These are phyloP conservation scores for Smithsoniella earleae DNA, from an alignment of 163 green algal genomes.

Conservation along the genomic window DNA sequence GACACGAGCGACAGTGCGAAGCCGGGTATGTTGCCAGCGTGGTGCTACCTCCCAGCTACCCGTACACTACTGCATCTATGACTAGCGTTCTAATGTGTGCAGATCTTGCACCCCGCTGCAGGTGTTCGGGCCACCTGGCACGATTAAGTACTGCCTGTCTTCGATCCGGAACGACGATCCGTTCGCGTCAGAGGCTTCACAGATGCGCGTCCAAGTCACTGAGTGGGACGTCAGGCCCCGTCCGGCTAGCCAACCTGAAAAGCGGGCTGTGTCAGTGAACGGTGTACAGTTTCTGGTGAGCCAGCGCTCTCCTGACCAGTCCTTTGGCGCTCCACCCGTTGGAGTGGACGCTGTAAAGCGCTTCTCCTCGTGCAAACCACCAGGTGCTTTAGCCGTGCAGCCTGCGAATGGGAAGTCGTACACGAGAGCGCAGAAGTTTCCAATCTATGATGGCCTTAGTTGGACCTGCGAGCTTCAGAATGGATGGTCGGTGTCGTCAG, in stretches of 20 bases:
- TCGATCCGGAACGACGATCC: not conserved
- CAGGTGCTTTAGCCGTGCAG: too few species aligned
- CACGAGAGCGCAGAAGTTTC: too few species aligned
- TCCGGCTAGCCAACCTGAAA: not conserved
- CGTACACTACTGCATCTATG: not conserved
- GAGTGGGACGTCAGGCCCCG: not conserved
- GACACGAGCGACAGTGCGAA: conserved; percentile 16
- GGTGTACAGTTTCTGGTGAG: not conserved
- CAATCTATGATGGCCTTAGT: not conserved
- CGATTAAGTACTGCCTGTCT: conserved; percentile 33
- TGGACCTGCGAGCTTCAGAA: conserved; percentile 18
- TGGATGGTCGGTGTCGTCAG: conserved; percentile 47
- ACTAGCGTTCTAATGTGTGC: too few species aligned
- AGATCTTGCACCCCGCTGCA: conserved; percentile 31
- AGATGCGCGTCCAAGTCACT: not conserved
- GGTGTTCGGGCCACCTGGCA: conserved; percentile 47
- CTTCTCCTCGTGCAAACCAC: not conserved
- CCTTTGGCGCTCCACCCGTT: not conserved
- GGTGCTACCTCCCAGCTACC: not conserved
- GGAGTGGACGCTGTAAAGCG: not conserved
- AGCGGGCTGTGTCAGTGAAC: not conserved
- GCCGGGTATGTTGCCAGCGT: not conserved
- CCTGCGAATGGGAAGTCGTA: too few species aligned
- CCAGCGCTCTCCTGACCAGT: not conserved
- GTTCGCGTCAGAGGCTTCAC: not conserved